Conservation (phyloP, 108 stramenopile species). For the Discostella stelligeroides region DNA sequence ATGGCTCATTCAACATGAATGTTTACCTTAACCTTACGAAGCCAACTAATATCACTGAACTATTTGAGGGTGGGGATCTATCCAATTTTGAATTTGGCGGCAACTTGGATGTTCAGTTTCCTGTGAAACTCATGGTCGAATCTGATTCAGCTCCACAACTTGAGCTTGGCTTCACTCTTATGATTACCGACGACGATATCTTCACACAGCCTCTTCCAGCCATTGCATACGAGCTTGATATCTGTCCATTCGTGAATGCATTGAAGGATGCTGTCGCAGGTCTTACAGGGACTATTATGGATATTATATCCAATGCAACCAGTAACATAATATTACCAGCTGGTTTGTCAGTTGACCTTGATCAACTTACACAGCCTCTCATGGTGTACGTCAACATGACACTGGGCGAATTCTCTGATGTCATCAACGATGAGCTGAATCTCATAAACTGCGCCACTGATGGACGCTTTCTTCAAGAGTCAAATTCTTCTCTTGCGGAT, state of each 20-base stretch:
- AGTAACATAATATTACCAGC: not conserved
- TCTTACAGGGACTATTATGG: not conserved
- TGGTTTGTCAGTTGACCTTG: not conserved
- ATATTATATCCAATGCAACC: not conserved
- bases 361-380: constrained; percentile 15
- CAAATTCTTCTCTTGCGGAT: constrained; percentile 1
- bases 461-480: constrained; percentile 7
- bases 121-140: not conserved
- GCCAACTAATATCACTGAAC: constrained; percentile 2
- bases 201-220: constrained; percentile 8
- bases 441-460: not conserved
- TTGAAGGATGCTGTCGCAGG: not conserved
- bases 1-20: constrained; percentile 1
- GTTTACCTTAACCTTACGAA: not conserved
- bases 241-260: constrained; percentile 14
- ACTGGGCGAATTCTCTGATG: not conserved
- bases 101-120: constrained; percentile 4
- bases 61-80: constrained; percentile 1
- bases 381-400: constrained; percentile 15
- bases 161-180: constrained; percentile 20
- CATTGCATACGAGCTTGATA: constrained; percentile 14
- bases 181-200: constrained; percentile 12
- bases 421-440: not conserved
- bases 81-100: constrained; percentile 2
- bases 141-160: not conserved